Evolutionary conservation across 805 yeast species (phyloP).

Genomic region (Hanseniaspora clermontiae): DNA sequence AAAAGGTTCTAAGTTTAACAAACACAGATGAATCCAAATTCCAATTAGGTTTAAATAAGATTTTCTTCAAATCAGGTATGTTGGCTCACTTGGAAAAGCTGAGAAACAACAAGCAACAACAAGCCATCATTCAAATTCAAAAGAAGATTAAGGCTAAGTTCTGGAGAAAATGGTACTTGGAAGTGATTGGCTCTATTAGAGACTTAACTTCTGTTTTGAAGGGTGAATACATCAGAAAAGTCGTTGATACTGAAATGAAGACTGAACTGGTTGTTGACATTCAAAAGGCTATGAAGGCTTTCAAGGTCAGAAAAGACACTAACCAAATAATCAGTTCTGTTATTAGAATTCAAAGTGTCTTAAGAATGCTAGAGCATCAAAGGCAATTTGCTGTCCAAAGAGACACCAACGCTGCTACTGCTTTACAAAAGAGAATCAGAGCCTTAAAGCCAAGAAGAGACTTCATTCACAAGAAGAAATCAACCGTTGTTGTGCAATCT

Average conservation of each 20-base stretch:
- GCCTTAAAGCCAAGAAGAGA: constrained; percentile 49
- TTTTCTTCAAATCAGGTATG: constrained; percentile 94
- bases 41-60: constrained; percentile 85
- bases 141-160: constrained; percentile 58
- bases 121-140: constrained; percentile 74
- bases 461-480: constrained; percentile 35
- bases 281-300: constrained; percentile 56
- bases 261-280: constrained; percentile 51
- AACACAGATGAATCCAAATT: constrained; percentile 58
- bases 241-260: constrained; percentile 44
- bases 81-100: constrained; percentile 79
- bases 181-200: constrained; percentile 41
- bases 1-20: constrained; percentile 49
- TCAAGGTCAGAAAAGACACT: constrained; percentile 33
- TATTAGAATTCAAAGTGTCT: constrained; percentile 36
- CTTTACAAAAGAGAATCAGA: constrained; percentile 64
- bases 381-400: constrained; percentile 37
- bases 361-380: constrained; percentile 44
- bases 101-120: constrained; percentile 64
- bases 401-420: constrained; percentile 50
- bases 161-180: constrained; percentile 49
- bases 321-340: constrained; percentile 25
- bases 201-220: constrained; percentile 49
- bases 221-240: constrained; percentile 48
- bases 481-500: constrained; percentile 64